Evolutionary conservation across 129 eudicot genomes (phyloP).

Genomic region (Centaurea solstitialis): DNA sequence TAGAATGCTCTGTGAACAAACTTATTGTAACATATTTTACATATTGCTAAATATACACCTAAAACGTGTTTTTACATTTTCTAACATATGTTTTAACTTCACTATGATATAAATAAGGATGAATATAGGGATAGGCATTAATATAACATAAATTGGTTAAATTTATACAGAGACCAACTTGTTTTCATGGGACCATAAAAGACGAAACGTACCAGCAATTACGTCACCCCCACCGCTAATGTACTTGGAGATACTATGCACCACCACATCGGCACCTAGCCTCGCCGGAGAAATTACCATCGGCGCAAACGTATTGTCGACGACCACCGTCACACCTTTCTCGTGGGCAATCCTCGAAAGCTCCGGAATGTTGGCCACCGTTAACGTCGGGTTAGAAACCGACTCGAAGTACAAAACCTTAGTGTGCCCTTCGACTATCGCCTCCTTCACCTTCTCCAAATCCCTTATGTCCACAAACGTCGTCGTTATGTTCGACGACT

Average conservation of each 20-base stretch:
- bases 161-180: too few relatives aligned
- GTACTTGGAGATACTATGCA: constrained; percentile 69
- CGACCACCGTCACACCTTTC: constrained; percentile 56
- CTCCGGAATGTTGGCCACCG: constrained; percentile 63
- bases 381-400: constrained; percentile 61
- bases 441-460: constrained; percentile 40
- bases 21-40: too few relatives aligned
- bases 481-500: constrained; percentile 56
- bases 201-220: constrained; percentile 51
- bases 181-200: too few relatives aligned
- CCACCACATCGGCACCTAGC: constrained; percentile 67
- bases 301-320: constrained; percentile 70
- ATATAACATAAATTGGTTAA: too few relatives aligned
- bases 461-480: constrained; percentile 63
- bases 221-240: constrained; percentile 77
- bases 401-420: constrained; percentile 69
- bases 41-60: too few relatives aligned
- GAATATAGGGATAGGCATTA: too few relatives aligned
- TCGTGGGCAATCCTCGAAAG: constrained; percentile 57
- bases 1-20: too few relatives aligned
- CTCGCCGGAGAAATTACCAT: constrained; percentile 68
- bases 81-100: too few relatives aligned
- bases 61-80: too few relatives aligned
- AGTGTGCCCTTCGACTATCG: constrained; percentile 55
- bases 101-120: too few relatives aligned